Conservation (phyloP, 257 asterid genomes). For the Nemophila menziesii region DNA sequence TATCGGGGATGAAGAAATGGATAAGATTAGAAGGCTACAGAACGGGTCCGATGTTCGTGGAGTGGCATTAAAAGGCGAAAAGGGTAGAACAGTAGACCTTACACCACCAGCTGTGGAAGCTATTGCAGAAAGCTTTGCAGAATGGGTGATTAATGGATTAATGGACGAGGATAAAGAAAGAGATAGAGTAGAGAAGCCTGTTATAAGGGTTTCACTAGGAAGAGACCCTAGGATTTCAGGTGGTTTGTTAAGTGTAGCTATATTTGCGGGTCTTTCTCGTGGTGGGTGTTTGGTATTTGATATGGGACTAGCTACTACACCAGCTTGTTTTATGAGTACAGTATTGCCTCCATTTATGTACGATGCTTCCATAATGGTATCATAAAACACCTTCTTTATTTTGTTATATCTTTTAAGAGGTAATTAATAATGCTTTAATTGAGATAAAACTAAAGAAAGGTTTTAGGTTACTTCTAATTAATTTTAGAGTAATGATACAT, state of each 20-base stretch:
- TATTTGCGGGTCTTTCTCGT: slow-evolving; percentile 54
- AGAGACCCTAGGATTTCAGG: slow-evolving; percentile 84
- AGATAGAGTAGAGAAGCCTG: slow-evolving; percentile 13
- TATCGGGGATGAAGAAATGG: slow-evolving; percentile 68
- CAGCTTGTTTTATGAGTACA: slow-evolving; percentile 97
- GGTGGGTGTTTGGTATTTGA: slow-evolving; percentile 69
- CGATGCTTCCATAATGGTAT: slow-evolving; percentile 86
- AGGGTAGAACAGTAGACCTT: slow-evolving; percentile 54
- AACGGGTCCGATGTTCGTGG: slow-evolving; percentile 94
- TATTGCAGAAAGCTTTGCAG: slow-evolving; percentile 86
- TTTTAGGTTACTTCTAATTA: no score
- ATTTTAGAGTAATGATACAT: no score
- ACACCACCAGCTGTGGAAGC: slow-evolving; percentile 89
- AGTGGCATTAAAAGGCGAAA: slow-evolving; percentile 77
- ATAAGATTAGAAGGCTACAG: slow-evolving; percentile 59
- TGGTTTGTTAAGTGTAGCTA: slow-evolving; percentile 42
- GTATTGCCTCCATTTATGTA: slow-evolving; percentile 48
- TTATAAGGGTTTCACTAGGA: slow-evolving; percentile 66
- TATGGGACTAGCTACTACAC: slow-evolving; percentile 95
- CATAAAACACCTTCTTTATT: background rate
- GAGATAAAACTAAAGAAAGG: no score
- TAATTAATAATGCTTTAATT: no score
- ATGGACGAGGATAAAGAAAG: slow-evolving; percentile 16
- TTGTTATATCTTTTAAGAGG: no score
- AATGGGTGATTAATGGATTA: slow-evolving; percentile 49